These are phyloP conservation scores for Sanghuangporus sanghuang DNA, from an alignment of 1,284 basidiomycete genomes.

Conservation along the genomic window DNA sequence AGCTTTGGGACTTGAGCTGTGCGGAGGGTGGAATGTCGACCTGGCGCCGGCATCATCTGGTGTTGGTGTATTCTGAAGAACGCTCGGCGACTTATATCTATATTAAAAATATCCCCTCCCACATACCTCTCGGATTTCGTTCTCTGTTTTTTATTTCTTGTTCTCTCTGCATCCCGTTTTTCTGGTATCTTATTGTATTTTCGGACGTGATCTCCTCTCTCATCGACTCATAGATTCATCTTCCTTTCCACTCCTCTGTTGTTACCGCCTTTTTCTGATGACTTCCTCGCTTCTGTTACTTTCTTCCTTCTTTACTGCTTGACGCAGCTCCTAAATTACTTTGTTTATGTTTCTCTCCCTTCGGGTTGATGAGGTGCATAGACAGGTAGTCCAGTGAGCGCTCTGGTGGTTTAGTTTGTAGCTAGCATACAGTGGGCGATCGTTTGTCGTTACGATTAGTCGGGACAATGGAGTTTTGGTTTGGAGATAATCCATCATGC, in stretches of 20 bases:
- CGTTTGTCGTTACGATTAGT: neutral
- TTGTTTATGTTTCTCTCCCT: constrained; percentile 15
- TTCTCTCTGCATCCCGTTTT: constrained; percentile 15
- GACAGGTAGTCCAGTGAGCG: constrained; percentile 13
- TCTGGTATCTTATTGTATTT: constrained; percentile 21
- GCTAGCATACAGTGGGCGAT: neutral
- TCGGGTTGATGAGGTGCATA: constrained; percentile 15
- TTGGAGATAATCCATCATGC: neutral
- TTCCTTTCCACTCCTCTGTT: constrained; percentile 1
- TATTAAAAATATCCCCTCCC: constrained; percentile 23
- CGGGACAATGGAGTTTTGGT: neutral
- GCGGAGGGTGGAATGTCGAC: constrained; percentile 15
- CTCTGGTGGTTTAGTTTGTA: constrained; percentile 10
- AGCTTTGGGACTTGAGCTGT: constrained; percentile 28
- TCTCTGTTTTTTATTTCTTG: constrained; percentile 16
- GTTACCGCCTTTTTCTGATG: neutral
- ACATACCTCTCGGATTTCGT: constrained; percentile 2
- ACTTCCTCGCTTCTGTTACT: neutral
- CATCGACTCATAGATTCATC: constrained; percentile 10
- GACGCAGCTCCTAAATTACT: constrained; percentile 13
- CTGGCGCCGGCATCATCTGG: constrained; percentile 1
- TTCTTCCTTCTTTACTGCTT: constrained; percentile 2
- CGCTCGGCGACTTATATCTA: neutral
- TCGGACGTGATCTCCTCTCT: constrained; percentile 21
- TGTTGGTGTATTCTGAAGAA: constrained; percentile 15